A percentile compares a stretch with the other conserved stretches of the same genome.
These are phyloP conservation scores for Rhizodiscina lignyota DNA, from an alignment of 495 filamentous ascomycete genomes.

Conservation along the genomic window DNA sequence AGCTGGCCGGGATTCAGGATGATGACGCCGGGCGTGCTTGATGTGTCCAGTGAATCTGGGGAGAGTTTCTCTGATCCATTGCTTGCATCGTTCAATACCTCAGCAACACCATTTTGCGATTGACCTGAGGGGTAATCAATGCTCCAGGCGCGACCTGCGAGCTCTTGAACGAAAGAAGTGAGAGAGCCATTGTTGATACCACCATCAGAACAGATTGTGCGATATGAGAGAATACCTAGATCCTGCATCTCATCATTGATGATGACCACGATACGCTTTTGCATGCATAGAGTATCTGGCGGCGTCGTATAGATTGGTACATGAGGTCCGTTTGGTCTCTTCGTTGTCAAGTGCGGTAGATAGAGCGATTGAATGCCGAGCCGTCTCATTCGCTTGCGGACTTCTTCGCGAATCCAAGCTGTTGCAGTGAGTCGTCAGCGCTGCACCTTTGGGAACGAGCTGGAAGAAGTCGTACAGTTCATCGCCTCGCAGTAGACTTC, in stretches of 20 bases:
- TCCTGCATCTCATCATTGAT: slow-evolving; percentile 56
- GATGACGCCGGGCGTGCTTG: slow-evolving; percentile 17
- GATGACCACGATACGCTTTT: slow-evolving; percentile 52
- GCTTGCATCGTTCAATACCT: neutral
- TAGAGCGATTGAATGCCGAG: slow-evolving; percentile 37
- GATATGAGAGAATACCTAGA: slow-evolving; percentile 57
- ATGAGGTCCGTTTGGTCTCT: slow-evolving; percentile 31
- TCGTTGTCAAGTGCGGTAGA: slow-evolving; percentile 36
- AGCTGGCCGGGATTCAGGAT: slow-evolving; percentile 22
- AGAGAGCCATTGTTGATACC: slow-evolving; percentile 52
- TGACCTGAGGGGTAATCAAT: neutral
- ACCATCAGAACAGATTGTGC: slow-evolving; percentile 35
- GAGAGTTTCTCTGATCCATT: neutral
- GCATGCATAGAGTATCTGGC: slow-evolving; percentile 31
- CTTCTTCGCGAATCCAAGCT: slow-evolving; percentile 47
- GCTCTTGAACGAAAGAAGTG: slow-evolving; percentile 38
- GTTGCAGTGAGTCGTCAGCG: too few relatives aligned
- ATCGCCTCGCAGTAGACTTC: slow-evolving; percentile 50
- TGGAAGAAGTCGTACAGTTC: slow-evolving; percentile 31
- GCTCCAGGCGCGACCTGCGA: slow-evolving; percentile 5
- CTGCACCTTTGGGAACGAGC: too few relatives aligned
- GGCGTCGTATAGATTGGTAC: slow-evolving; percentile 49
- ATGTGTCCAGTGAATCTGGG: neutral
- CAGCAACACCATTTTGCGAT: neutral
- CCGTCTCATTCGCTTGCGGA: slow-evolving; percentile 39